Conservation (phyloP, 2,329 filamentous ascomycete species). For the Dothistroma septosporum region DNA sequence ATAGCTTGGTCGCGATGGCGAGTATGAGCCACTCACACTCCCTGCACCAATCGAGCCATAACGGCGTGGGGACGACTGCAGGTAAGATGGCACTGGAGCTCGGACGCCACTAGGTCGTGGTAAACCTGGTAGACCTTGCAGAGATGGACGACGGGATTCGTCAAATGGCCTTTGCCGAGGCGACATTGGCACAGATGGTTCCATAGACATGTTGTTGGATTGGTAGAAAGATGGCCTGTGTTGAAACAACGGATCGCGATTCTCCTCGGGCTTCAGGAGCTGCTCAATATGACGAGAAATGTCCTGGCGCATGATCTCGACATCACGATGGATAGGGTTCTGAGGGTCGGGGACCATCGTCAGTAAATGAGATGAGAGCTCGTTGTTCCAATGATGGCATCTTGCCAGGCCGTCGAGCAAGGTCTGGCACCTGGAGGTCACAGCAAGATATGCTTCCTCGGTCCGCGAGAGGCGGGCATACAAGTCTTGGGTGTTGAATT, state of each 20-base stretch:
- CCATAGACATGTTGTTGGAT: slow-evolving; percentile 21
- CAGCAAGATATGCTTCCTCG: slow-evolving; percentile 75
- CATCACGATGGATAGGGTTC: slow-evolving; percentile 72
- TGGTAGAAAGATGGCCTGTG: slow-evolving; percentile 43
- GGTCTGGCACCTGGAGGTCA: slow-evolving; percentile 76
- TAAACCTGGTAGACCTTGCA: slow-evolving; percentile 53
- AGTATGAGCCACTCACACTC: slow-evolving; percentile 57
- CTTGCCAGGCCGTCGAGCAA: slow-evolving; percentile 76
- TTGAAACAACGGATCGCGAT: slow-evolving; percentile 55
- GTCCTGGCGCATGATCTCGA: slow-evolving; percentile 58
- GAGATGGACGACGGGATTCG: slow-evolving; percentile 68
- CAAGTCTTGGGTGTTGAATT: slow-evolving; percentile 79
- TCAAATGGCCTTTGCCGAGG: slow-evolving; percentile 83
- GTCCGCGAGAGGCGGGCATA: slow-evolving; percentile 70
- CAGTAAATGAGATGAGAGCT: slow-evolving; percentile 71
- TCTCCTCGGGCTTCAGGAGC: slow-evolving; percentile 53
- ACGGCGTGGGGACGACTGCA: slow-evolving; percentile 71
- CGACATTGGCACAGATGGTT: slow-evolving; percentile 60
- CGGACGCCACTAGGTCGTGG: slow-evolving; percentile 64
- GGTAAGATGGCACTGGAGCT: slow-evolving; percentile 73
- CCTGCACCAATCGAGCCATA: slow-evolving; percentile 77
- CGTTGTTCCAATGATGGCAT: slow-evolving; percentile 76
- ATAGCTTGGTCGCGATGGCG: slow-evolving; percentile 64
- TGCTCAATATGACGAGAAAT: slow-evolving; percentile 59
- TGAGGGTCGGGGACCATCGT: slow-evolving; percentile 71